These are phyloP conservation scores for Eucalyptus tenuipes DNA, from an alignment of 345 rosid species.

Conservation along the genomic window DNA sequence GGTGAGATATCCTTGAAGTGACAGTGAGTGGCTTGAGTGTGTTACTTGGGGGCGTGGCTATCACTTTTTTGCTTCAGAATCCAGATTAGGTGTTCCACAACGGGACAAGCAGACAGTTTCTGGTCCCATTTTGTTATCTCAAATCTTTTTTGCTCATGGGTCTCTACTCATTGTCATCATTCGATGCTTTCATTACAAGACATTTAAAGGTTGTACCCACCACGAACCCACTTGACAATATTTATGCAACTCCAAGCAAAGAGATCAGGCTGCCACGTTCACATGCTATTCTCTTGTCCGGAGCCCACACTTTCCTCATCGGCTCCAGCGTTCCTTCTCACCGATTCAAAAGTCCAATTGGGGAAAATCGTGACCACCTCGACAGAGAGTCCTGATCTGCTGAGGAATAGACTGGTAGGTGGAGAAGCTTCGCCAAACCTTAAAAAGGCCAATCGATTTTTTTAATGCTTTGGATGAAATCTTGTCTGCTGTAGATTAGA, in stretches of 20 bases:
- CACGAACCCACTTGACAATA: not conserved
- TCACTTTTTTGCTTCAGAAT: not conserved
- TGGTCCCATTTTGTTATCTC: not conserved
- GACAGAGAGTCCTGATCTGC: not conserved
- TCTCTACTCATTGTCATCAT: not conserved
- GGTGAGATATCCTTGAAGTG: not conserved
- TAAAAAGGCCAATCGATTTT: not conserved
- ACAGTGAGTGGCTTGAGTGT: not conserved
- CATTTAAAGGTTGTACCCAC: not conserved
- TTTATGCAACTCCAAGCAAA: not conserved
- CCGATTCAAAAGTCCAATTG: not conserved
- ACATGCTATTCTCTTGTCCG: not conserved
- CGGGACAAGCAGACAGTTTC: not conserved
- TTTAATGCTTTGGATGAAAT: not conserved
- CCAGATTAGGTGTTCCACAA: not conserved
- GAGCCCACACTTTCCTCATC: not conserved
- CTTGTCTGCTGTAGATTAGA: not conserved
- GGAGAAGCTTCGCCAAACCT: not conserved
- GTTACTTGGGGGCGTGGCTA: not conserved
- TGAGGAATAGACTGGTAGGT: not conserved
- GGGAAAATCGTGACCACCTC: not conserved
- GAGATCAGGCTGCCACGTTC: not conserved
- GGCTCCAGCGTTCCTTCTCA: not conserved
- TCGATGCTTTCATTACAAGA: not conserved
- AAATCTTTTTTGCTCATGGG: not conserved